These are phyloP conservation scores for Cercophora scortea DNA, from an alignment of 495 filamentous ascomycete species.

Conservation along the genomic window DNA sequence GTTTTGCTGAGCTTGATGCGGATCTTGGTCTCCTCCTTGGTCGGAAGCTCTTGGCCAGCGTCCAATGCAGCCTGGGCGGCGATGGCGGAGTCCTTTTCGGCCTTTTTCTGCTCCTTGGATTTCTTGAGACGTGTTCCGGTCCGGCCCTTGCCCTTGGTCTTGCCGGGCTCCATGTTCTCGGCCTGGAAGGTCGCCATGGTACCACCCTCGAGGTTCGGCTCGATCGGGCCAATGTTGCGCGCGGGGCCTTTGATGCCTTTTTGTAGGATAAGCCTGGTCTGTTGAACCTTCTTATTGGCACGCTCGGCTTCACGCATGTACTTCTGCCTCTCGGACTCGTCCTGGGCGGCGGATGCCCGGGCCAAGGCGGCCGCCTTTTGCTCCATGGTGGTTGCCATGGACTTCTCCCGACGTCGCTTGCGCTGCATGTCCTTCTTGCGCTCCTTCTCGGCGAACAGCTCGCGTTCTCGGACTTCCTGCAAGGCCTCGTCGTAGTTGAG, in stretches of 20 bases:
- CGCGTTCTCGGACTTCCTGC: slow-evolving; percentile 78
- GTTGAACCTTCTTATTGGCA: slow-evolving; percentile 79
- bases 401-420: slow-evolving; percentile 93
- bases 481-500: slow-evolving; percentile 56
- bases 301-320: slow-evolving; percentile 73
- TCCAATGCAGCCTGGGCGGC: slow-evolving; percentile 80
- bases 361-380: slow-evolving; percentile 76
- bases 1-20: slow-evolving; percentile 45
- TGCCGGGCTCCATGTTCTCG: slow-evolving; percentile 51
- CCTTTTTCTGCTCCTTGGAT: slow-evolving; percentile 93
- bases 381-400: slow-evolving; percentile 74
- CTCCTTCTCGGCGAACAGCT: slow-evolving; percentile 92
- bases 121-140: slow-evolving; percentile 68
- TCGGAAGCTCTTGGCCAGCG: slow-evolving; percentile 68
- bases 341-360: slow-evolving; percentile 63
- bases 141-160: slow-evolving; percentile 57
- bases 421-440: slow-evolving; percentile 99
- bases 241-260: slow-evolving; percentile 79
- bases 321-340: slow-evolving; percentile 70
- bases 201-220: slow-evolving; percentile 79
- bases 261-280: slow-evolving; percentile 72
- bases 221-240: slow-evolving; percentile 64
- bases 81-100: slow-evolving; percentile 87
- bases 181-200: slow-evolving; percentile 80
- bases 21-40: slow-evolving; percentile 61